Percentiles rank a stretch among this genome's conserved stretches.
Evolutionary conservation across 352 stramenopile species (phyloP).

Genomic region (Globisporangium paddicum): DNA sequence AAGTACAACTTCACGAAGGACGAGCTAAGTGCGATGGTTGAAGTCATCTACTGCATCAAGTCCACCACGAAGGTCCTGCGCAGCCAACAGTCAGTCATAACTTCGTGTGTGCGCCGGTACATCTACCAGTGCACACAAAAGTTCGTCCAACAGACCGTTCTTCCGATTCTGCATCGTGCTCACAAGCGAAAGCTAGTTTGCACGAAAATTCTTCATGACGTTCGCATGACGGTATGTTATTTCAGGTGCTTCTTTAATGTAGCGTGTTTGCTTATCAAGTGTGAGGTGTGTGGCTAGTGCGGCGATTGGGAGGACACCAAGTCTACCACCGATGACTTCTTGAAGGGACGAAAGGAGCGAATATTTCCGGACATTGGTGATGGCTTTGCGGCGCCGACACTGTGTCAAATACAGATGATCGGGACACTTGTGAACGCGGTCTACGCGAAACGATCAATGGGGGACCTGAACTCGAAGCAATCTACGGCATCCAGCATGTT

Average conservation of each 20-base stretch:
- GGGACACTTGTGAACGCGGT: conserved; percentile 51
- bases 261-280: neutral
- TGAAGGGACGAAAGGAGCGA: conserved; percentile 44
- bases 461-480: conserved; percentile 46
- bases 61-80: conserved; percentile 42
- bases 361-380: conserved; percentile 31
- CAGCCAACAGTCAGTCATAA: conserved; percentile 25
- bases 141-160: conserved; percentile 69
- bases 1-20: conserved; percentile 63
- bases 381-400: conserved; percentile 19
- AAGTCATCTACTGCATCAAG: conserved; percentile 73
- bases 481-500: conserved; percentile 32
- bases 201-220: conserved; percentile 62
- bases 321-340: conserved; percentile 35
- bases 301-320: conserved; percentile 51
- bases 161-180: conserved; percentile 75
- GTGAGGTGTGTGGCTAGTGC: conserved; percentile 23
- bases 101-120: conserved; percentile 36
- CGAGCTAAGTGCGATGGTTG: conserved; percentile 54
- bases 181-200: conserved; percentile 81
- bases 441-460: conserved; percentile 58
- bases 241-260: neutral
- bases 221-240: conserved; percentile 49
- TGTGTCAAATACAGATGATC: conserved; percentile 51
- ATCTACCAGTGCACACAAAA: conserved; percentile 66